phyloP scores from a whole-genome alignment of 2,329 filamentous ascomycete genomes.

The Cercospora sp. region DNA sequence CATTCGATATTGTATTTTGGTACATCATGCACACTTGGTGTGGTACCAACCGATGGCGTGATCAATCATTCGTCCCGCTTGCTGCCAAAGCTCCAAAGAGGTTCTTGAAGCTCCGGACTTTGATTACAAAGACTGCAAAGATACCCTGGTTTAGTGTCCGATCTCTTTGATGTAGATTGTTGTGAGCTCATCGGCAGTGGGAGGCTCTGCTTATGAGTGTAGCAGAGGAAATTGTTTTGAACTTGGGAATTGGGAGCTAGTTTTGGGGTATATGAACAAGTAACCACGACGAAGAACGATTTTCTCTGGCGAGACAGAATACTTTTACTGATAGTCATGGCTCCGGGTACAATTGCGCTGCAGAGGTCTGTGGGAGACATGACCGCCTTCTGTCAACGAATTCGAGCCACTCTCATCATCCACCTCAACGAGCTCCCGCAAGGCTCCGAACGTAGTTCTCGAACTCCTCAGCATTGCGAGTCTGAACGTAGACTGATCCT shows the following conservation, averaged over 20 bases:
- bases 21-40: neutral
- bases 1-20: neutral
- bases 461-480: conserved; percentile 72
- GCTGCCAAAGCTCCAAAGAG: neutral
- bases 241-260: neutral
- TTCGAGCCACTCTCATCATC: neutral
- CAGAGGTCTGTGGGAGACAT: neutral
- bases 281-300: neutral
- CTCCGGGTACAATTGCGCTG: neutral
- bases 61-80: conserved; percentile 2
- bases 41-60: neutral
- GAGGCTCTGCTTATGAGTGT: neutral
- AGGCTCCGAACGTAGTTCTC: conserved; percentile 12
- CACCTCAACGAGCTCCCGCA: neutral
- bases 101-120: neutral
- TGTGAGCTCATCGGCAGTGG: neutral
- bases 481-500: conserved; percentile 87
- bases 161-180: neutral
- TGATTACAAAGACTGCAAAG: neutral
- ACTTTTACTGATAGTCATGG: neutral
- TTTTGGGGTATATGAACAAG: neutral
- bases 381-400: neutral
- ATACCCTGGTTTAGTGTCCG: neutral
- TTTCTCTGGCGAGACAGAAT: neutral
- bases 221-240: neutral